Evolutionary conservation across 1,284 basidiomycete genomes (phyloP), one percentile per base, ranked within the genome.

Genomic region (Cutaneotrichosporon sp.): DNA sequence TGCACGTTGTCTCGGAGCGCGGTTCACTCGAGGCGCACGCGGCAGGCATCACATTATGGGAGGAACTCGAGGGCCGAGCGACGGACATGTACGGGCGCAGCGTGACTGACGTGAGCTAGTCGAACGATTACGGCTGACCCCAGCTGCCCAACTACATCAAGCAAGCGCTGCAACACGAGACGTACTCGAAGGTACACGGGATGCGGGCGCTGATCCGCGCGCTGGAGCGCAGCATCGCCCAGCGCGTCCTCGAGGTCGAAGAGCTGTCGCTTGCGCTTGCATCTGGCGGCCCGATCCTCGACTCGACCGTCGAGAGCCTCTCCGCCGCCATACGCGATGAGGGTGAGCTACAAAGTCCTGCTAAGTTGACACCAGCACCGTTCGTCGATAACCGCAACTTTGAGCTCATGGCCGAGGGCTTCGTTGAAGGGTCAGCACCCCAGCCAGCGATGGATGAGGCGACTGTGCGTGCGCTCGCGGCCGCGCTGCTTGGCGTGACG

Each of bases 71-170:
- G 6, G 65, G 63, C 22, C 71, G 69, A 38, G 69, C 73, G 5
- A 60, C 65, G 18, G 59, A 68, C 32, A 73, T 76, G 73, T 76
- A 75, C 63, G 61, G 63, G 38, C 66, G 71, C 13, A 67, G 65
- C 16, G 58, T 65, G 8, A 50, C 64, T 7, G 73, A 77, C 56
- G 73, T 76, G 57, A 70, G 74, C 63, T 9, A 13, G 32, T 21
- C 3, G 7, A 18, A 1, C 2, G 14, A 18, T 26, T 1, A 7
- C n/a, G n/a, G 13, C 60, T 58, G 36, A 55, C 42, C 10, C 22
- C 57, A 75, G 72, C 61, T 76, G 46, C 73, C 76, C 2, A 74
- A 78, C 58, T 72, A 73, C 49, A 56, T 77, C 61, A 75, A 74
- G 62, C 72, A 74, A 53, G 71, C 73, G 30, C 62, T 79, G 9